A percentile compares a stretch with the other conserved stretches of the same genome.
Conservation (phyloP, 1,139 yeast genomes). For the Torulaspora pretoriensis region DNA sequence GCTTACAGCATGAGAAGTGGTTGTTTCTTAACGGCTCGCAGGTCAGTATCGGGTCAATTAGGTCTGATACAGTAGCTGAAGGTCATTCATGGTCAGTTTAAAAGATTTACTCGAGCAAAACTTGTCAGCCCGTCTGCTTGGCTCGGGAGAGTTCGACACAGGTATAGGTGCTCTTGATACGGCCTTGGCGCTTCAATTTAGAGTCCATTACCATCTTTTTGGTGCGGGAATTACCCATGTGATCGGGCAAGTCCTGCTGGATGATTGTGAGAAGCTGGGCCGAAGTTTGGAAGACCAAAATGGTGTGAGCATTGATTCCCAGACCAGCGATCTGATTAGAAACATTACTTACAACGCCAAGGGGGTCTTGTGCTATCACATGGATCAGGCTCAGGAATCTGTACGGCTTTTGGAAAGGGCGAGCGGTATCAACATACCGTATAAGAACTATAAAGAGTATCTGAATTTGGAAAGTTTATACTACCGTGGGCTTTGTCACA, state of each 20-base stretch:
- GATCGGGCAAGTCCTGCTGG: conserved; percentile 23
- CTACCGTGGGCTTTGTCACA: conserved; percentile 19
- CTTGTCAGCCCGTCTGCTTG: conserved; percentile 27
- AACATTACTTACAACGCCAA: conserved; percentile 24
- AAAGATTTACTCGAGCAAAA: conserved; percentile 18
- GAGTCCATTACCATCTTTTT: conserved; percentile 29
- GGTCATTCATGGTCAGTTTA: conserved; percentile 1
- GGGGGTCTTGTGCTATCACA: conserved; percentile 22
- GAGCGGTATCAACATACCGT: conserved; percentile 7
- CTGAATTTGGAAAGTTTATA: conserved; percentile 30
- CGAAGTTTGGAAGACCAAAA: conserved; percentile 13
- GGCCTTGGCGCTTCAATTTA: conserved; percentile 29
- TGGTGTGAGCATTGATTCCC: conserved; percentile 7
- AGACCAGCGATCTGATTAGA: conserved; percentile 12
- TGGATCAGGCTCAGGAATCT: conserved; percentile 16
- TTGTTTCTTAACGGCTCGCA: background rate
- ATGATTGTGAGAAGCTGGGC: conserved; percentile 23
- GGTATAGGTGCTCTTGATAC: conserved; percentile 22
- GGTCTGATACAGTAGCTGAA: background rate
- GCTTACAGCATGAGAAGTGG: too few relatives aligned
- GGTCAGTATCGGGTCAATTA: conserved; percentile 1
- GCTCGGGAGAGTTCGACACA: conserved; percentile 27
- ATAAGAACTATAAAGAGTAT: conserved; percentile 17
- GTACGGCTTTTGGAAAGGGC: conserved; percentile 13
- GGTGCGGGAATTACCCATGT: conserved; percentile 15